A percentile compares a stretch with the other conserved stretches of the same genome.
phyloP scores from a whole-genome alignment of 257 asterid species.

The Scutellaria baicalensis region DNA sequence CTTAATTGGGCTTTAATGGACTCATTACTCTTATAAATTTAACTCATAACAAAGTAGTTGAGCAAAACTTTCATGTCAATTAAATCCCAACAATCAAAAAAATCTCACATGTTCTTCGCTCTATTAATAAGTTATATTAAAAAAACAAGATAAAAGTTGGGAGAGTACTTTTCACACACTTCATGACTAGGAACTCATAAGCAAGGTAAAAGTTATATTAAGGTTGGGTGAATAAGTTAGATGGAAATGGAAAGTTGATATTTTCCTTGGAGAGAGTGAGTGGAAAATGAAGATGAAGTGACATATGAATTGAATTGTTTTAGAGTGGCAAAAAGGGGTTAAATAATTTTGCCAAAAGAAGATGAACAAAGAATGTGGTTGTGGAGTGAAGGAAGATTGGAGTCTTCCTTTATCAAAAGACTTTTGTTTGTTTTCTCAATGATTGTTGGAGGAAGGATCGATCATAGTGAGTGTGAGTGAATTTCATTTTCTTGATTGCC shows the following conservation, averaged over 20 bases:
- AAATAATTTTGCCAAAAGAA: constrained; percentile 8
- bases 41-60: too few relatives aligned
- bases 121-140: too few relatives aligned
- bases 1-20: too few relatives aligned
- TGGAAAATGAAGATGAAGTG: not conserved
- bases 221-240: not conserved
- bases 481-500: not conserved
- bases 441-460: not conserved
- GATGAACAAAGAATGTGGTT: not conserved
- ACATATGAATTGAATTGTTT: not conserved
- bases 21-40: too few relatives aligned
- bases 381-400: not conserved
- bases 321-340: not conserved
- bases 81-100: too few relatives aligned
- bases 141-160: too few relatives aligned
- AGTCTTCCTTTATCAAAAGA: not conserved
- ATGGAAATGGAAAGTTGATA: constrained; percentile 2
- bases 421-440: constrained; percentile 8
- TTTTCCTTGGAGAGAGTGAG: not conserved
- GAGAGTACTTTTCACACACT: too few relatives aligned
- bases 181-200: too few relatives aligned
- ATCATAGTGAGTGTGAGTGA: not conserved
- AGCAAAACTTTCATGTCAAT: too few relatives aligned
- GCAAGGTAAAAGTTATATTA: too few relatives aligned
- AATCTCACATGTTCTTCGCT: too few relatives aligned